Conservation (phyloP, 164 flowering plant species). For the Berberis vulgaris region DNA sequence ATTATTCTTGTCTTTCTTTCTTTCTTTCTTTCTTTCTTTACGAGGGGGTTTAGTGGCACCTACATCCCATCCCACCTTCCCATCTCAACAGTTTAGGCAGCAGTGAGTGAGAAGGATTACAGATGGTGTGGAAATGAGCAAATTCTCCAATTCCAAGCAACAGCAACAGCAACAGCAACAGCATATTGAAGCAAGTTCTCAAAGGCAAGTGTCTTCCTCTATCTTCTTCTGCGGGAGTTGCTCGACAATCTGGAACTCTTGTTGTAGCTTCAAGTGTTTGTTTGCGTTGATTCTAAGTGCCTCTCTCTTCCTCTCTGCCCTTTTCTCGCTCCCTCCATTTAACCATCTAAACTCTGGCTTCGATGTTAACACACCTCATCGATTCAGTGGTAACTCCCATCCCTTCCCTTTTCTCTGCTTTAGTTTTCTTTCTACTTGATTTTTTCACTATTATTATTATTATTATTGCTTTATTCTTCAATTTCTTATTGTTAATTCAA, state of each 20-base stretch:
- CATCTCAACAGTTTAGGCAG: no score
- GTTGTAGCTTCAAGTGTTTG: slow-evolving; percentile 42
- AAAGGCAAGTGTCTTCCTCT: slow-evolving; percentile 1
- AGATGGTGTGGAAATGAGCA: slow-evolving; percentile 75
- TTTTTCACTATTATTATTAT: not conserved
- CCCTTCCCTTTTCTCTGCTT: not conserved
- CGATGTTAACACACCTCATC: slow-evolving; percentile 29
- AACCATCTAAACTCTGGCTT: slow-evolving; percentile 20
- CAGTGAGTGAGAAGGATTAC: no score
- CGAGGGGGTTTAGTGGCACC: no score
- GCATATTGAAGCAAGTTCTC: slow-evolving; percentile 17
- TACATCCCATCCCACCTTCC: no score
- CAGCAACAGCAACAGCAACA: slow-evolving; percentile 16
- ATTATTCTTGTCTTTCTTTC: no score
- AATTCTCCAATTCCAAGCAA: no score
- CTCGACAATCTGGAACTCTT: slow-evolving; percentile 18
- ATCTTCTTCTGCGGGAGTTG: slow-evolving; percentile 23
- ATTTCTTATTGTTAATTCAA: no score
- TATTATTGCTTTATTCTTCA: not conserved
- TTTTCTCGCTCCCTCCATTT: slow-evolving; percentile 44
- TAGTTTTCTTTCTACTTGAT: slow-evolving; percentile 1
- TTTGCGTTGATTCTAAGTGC: slow-evolving; percentile 39
- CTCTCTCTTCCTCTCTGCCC: slow-evolving; percentile 33
- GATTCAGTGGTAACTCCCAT: slow-evolving; percentile 34
- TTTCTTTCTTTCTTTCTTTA: no score